phyloP scores from a whole-genome alignment of 139 green algal species.

The Raphidocelis subcapitata region DNA sequence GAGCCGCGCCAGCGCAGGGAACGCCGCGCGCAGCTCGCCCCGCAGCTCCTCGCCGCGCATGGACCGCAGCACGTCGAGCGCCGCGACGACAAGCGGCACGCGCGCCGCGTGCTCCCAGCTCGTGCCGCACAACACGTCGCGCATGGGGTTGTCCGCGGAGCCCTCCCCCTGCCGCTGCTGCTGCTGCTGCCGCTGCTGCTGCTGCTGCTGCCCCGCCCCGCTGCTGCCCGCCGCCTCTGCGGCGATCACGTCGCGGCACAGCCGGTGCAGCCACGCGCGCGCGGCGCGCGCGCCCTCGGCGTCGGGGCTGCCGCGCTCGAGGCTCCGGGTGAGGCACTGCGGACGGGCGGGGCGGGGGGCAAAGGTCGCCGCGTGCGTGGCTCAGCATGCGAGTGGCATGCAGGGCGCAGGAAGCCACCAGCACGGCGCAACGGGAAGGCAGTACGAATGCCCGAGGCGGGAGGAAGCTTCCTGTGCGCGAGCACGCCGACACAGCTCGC shows the following conservation, averaged over 20 bases:
- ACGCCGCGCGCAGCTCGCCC: constrained; percentile 35
- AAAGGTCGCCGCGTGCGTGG: background rate
- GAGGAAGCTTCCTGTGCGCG: no score
- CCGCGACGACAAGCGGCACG: constrained; percentile 34
- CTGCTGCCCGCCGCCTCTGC: background rate
- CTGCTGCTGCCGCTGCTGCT: background rate
- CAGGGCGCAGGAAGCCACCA: no score
- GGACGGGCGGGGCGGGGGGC: background rate
- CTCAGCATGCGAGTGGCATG: no score
- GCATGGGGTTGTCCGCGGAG: constrained; percentile 6
- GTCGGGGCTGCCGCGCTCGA: no score
- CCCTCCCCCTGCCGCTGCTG: background rate
- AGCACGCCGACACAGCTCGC: no score
- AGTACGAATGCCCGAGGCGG: no score
- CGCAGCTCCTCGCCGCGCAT: constrained; percentile 4
- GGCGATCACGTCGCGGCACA: background rate
- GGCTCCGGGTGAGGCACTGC: no score
- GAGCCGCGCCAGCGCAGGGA: constrained; percentile 43
- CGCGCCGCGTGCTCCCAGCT: constrained; percentile 30
- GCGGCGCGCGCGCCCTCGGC: background rate
- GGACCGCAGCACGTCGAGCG: constrained; percentile 20
- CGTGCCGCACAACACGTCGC: constrained; percentile 8
- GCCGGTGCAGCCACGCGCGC: background rate
- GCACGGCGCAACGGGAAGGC: no score
- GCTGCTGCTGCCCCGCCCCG: background rate